Evolutionary conservation across 768 basidiomycete genomes (phyloP).

Genomic region (Clavulina sp.): DNA sequence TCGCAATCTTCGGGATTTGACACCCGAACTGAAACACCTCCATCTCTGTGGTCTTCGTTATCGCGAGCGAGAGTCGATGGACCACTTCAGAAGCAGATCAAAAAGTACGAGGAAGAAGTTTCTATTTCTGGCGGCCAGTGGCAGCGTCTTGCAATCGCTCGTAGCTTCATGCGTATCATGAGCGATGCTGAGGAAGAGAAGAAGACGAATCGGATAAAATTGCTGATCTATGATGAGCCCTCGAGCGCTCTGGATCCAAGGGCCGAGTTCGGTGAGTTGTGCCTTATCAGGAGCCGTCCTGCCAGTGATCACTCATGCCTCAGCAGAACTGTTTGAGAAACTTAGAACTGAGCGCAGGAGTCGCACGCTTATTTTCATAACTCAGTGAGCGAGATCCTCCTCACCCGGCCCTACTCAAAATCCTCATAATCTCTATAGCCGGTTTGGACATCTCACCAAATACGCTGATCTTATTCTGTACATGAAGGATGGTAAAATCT

Average conservation of each 20-base stretch:
- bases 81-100: not conserved
- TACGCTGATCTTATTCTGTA: constrained; percentile 9
- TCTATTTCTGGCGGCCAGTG: constrained; percentile 52
- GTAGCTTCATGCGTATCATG: constrained; percentile 36
- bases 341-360: constrained; percentile 1
- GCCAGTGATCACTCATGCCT: not conserved
- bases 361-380: constrained; percentile 8
- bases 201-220: no score
- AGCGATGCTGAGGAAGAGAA: constrained; percentile 28
- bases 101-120: constrained; percentile 13
- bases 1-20: constrained; percentile 7
- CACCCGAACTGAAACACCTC: not conserved
- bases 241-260: not conserved
- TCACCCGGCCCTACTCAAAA: not conserved
- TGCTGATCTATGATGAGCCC: no score
- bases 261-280: no score
- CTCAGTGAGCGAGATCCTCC: no score
- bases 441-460: constrained; percentile 10
- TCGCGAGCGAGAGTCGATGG: not conserved
- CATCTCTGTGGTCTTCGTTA: not conserved
- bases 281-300: no score
- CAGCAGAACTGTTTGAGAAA: constrained; percentile 6
- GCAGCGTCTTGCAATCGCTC: constrained; percentile 33
- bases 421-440: not conserved
- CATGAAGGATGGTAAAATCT: not conserved